Base-by-base conservation (phyloP, 306 rosid species). In the Glycine latifolia region DNA sequence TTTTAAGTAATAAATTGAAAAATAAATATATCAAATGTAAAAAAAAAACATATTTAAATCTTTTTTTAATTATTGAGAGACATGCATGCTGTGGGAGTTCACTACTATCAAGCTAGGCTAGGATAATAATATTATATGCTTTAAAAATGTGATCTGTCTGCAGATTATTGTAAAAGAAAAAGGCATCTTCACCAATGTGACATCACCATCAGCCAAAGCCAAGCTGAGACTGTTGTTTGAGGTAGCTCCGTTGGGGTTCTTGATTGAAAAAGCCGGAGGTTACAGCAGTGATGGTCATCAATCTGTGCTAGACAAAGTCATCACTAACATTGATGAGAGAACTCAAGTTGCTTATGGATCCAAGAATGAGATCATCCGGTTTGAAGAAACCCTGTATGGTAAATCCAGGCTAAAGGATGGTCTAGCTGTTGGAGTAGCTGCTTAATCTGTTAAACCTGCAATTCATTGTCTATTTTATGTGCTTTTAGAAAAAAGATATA, bases 341-440 rank as follows among this genome's bases (percentile, higher is more conserved):
- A 93, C 97, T 79, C 99, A 96, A 81, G 99, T 96, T 49, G 99
- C 99, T 17, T 96, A 91, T 71, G 99, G 99, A 54, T 96, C 99
- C 31, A 93, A 92, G 85, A 83, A 93, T 7, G 99, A 96, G 91
- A 90, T 96, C 75, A 89, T 92, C 71, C 85, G 99, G 62, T 93
- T 96, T n/a, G 99, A 96, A 85, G 98, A 96, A 81, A 93, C 97
- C 47, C 83, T 96, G 5, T 96, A 93, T 14, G 99, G 99, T 83
- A 88, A 95, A n/a, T 96, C 99, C 77, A 89, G 99, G 88, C 88
- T 96, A 80, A 92, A 96, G 91, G 90, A 81, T 26, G 97, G 93
- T 74, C 91, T 96, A 61, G 94, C 98, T 49, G 94, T 93, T 83
- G 97, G 96, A 79, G 99, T 94, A 80, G 79, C 86, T 83, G 97